Evolutionary conservation across 2,329 filamentous ascomycete species (phyloP), one percentile per base, ranked within the genome.

Genomic region (Fusarium verrucosum): DNA sequence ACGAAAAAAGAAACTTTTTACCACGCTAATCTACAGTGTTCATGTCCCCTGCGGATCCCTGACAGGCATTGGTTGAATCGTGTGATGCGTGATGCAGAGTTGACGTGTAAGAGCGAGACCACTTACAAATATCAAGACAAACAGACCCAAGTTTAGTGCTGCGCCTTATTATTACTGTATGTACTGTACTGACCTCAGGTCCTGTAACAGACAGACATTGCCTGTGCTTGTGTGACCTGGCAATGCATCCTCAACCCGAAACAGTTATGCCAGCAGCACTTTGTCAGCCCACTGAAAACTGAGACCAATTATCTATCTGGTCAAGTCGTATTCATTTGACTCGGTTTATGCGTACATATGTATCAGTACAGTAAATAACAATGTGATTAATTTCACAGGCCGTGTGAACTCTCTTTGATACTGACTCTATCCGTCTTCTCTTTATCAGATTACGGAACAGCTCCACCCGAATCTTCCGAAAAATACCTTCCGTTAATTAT

Each of bases 171-270:
- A 20, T 32, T 44, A 22, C 28, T 17, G 20, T n/a, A n/a, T n/a
- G n/a, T n/a, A n/a, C n/a, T 30, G 25, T 17, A 41, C 33, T 22
- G 13, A 7, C 26, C n/a, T 11, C 20, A n/a, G 20, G 22, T n/a
- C 22, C 17, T 30, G 14, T 16, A 52, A 26, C n/a, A 25, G 28
- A 10, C 19, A 32, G 7, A 32, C 30, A 32, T n/a, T n/a, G 30
- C 30, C 28, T 65, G 38, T 50, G 14, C 35, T 47, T 62, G 57
- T 60, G 52, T 66, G 65, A 68, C 65, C 53, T 66, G 65, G 65
- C 65, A 54, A 50, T 68, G 65, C 65, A 68, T 54, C 28, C 30
- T 33, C 42, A 40, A 43, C 38, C 46, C 35, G 42, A 64, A 65
- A 46, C 45, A 60, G 47, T 23, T 36, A 23, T 46, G 44, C 56